Base-by-base conservation (phyloP, 441 rosid species). In the Euphorbia celastroides region DNA sequence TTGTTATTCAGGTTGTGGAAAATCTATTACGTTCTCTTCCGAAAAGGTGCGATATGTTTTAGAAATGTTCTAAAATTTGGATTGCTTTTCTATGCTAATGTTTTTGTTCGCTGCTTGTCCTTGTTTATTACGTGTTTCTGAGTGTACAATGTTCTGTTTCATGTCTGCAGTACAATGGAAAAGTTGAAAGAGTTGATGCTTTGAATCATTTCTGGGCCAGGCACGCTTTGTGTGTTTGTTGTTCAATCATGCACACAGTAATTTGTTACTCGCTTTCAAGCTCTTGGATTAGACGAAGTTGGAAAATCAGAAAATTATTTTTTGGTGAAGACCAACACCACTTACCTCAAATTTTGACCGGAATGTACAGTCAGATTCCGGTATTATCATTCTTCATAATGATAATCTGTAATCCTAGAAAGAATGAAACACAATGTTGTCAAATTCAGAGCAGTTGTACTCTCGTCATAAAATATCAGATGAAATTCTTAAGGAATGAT, bases 21-120 rank as follows among this genome's bases (percentile, higher is more conserved):
- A 83, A 76, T 75, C 65, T 79, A 30, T 38, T 84, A 51, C 90
- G 88, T 17, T 81, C 80, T 46, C 70, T 88, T 68, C 73, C 86
- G 8, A 73, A 75, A 71, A 88, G 93, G 96, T 92, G 76, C 23
- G 5, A 38, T 6, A 8, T 55, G 22, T 2, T 27, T 28, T n/a
- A n/a, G n/a, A n/a, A n/a, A n/a, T 38, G 17, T 26, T 3, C 51
- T 13, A 42, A 62, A 19, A 12, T 19, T 54, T 10, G 7, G 54
- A 54, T 20, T 41, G 13, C 9, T 27, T 57, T 30, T 30, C 41
- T 25, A 50, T 38, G 31, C 11, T 36, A 8, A 36, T 2, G 26
- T 50, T 19, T 50, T 50, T 50, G 2, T 20, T 6, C 5, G 17
- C 27, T 66, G 54, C 20, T 38, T 27, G 11, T 8, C n/a, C 7